Evolutionary conservation across 2,329 filamentous ascomycete genomes (phyloP).

Genomic region (Neopestalotiopsis sp.): DNA sequence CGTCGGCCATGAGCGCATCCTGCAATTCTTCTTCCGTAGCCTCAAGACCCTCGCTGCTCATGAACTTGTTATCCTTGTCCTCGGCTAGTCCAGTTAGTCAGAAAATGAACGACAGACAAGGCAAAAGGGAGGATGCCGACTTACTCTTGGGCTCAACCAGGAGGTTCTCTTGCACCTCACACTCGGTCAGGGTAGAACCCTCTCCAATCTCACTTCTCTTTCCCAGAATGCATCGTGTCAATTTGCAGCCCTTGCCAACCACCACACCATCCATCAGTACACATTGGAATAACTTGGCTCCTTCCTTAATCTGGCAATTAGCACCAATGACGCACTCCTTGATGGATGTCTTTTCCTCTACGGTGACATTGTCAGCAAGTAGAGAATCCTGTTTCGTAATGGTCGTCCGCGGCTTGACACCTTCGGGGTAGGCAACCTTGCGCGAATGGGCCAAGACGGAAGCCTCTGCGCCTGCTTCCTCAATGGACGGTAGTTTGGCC

Average conservation of each 20-base stretch:
- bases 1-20: slow-evolving; percentile 46
- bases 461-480: slow-evolving; percentile 62
- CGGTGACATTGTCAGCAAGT: slow-evolving; percentile 85
- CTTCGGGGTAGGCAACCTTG: slow-evolving; percentile 84
- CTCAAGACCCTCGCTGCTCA: slow-evolving; percentile 70
- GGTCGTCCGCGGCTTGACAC: slow-evolving; percentile 79
- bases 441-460: slow-evolving; percentile 78
- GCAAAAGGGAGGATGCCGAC: slow-evolving; percentile 35
- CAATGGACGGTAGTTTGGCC: slow-evolving; percentile 78
- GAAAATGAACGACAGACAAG: slow-evolving; percentile 17
- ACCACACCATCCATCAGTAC: slow-evolving; percentile 91
- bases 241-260: slow-evolving; percentile 80
- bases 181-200: slow-evolving; percentile 79
- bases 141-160: slow-evolving; percentile 80
- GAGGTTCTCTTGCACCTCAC: slow-evolving; percentile 90
- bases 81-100: slow-evolving; percentile 51
- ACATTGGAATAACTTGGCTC: slow-evolving; percentile 86
- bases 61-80: slow-evolving; percentile 70
- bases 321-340: slow-evolving; percentile 90
- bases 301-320: slow-evolving; percentile 83
- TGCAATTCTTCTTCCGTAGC: slow-evolving; percentile 67
- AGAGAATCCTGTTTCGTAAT: slow-evolving; percentile 83
- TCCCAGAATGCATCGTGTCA: slow-evolving; percentile 88
- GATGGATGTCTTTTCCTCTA: slow-evolving; percentile 89
- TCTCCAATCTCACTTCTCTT: slow-evolving; percentile 83